Evolutionary conservation across 164 flowering plant species (phyloP).

Genomic region (Saururus chinensis): DNA sequence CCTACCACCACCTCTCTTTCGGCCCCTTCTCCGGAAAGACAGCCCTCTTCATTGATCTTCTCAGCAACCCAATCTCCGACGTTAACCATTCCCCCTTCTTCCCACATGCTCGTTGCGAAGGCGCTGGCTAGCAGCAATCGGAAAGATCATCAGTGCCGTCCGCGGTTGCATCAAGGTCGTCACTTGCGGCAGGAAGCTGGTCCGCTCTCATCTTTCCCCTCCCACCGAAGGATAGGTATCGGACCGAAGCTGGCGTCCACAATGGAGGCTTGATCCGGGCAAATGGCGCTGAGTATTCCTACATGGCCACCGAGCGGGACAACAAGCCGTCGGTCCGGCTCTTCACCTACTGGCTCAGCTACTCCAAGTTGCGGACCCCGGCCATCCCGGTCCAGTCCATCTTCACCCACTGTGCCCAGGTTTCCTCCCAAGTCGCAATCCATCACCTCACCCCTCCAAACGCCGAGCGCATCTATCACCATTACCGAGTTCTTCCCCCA

Average conservation of each 20-base stretch:
- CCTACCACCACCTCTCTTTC: too few relatives aligned
- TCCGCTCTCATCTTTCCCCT: slow-evolving; percentile 62
- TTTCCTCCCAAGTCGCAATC: slow-evolving; percentile 31
- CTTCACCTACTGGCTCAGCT: slow-evolving; percentile 70
- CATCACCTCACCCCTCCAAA: slow-evolving; percentile 39
- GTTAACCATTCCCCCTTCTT: too few relatives aligned
- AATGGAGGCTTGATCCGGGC: slow-evolving; percentile 70
- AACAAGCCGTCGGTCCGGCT: slow-evolving; percentile 70
- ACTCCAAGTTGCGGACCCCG: slow-evolving; percentile 80
- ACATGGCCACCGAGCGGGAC: slow-evolving; percentile 88
- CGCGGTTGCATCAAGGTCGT: slow-evolving; percentile 93
- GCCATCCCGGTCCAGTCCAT: slow-evolving; percentile 87
- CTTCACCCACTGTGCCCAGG: slow-evolving; percentile 51
- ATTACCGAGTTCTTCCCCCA: slow-evolving; percentile 93
- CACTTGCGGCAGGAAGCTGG: slow-evolving; percentile 61
- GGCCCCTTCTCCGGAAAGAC: too few relatives aligned
- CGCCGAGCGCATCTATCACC: slow-evolving; percentile 70
- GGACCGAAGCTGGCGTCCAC: slow-evolving; percentile 49
- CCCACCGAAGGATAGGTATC: slow-evolving; percentile 86
- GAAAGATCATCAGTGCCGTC: slow-evolving; percentile 65
- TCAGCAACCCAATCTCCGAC: too few relatives aligned
- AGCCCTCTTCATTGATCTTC: too few relatives aligned
- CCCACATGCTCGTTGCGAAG: too few relatives aligned
- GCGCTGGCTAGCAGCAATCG: slow-evolving; percentile 6
- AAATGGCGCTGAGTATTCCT: slow-evolving; percentile 84